Conservation (phyloP, 352 stramenopile species). For the Phytophthora citricola region DNA sequence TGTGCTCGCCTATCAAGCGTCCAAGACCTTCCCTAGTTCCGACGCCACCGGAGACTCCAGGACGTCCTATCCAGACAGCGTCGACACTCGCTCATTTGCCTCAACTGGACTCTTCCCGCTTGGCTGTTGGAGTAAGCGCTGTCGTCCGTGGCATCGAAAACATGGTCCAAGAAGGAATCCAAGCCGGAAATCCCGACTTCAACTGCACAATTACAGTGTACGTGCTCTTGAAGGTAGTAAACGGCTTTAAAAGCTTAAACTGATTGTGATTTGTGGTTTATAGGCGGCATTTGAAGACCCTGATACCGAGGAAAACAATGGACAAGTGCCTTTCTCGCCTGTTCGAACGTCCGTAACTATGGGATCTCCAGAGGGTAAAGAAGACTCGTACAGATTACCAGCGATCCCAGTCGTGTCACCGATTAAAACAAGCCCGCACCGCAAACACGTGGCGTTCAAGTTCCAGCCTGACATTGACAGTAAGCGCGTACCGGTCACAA, state of each 20-base stretch:
- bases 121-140: constrained; percentile 61
- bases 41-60: constrained; percentile 16
- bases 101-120: constrained; percentile 55
- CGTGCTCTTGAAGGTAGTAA: constrained; percentile 6
- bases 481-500: neutral
- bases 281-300: constrained; percentile 26
- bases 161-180: constrained; percentile 48
- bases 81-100: constrained; percentile 46
- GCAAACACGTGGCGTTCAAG: constrained; percentile 52
- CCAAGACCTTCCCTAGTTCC: constrained; percentile 2
- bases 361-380: neutral
- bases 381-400: constrained; percentile 31
- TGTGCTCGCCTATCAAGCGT: constrained; percentile 50
- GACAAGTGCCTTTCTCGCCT: constrained; percentile 32
- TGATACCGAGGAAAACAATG: neutral
- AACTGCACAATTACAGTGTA: constrained; percentile 74
- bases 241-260: neutral
- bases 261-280: constrained; percentile 1
- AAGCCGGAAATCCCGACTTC: constrained; percentile 59
- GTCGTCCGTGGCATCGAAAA: constrained; percentile 60
- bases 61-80: constrained; percentile 39
- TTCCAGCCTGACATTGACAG: constrained; percentile 20
- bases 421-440: constrained; percentile 52
- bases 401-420: constrained; percentile 59
- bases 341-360: constrained; percentile 13